phyloP scores from a whole-genome alignment of 768 basidiomycete species.

The Pholiota conissans region DNA sequence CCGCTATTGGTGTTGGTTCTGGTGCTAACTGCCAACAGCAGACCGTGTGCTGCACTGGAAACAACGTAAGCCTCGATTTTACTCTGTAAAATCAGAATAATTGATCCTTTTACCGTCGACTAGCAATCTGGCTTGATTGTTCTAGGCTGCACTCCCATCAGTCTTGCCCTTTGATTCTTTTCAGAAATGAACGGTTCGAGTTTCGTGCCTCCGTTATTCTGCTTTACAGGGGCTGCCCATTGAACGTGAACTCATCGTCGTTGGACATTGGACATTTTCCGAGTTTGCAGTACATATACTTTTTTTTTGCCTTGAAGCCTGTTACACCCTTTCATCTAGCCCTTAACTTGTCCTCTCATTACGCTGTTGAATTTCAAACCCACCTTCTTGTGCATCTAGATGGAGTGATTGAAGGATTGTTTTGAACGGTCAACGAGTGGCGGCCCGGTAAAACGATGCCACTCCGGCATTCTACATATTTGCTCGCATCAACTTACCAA shows the following conservation, averaged over 20 bases:
- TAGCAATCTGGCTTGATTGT: conserved; percentile 20
- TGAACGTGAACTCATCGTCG: not conserved
- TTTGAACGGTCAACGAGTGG: too few relatives aligned
- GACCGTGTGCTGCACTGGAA: conserved; percentile 31
- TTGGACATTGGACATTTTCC: not conserved
- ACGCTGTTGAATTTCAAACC: too few relatives aligned
- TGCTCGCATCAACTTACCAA: too few relatives aligned
- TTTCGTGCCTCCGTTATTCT: not conserved
- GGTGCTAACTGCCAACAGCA: conserved; percentile 23
- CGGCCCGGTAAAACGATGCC: too few relatives aligned
- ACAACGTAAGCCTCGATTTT: conserved; percentile 17
- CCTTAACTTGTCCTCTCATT: too few relatives aligned
- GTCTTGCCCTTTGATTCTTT: not conserved
- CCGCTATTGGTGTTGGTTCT: conserved; percentile 14
- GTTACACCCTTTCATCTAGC: too few relatives aligned
- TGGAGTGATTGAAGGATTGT: too few relatives aligned
- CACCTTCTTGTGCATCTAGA: too few relatives aligned
- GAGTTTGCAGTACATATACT: not conserved
- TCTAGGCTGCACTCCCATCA: conserved; percentile 25
- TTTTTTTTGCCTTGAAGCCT: not conserved
- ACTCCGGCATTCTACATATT: too few relatives aligned
- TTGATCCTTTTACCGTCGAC: not conserved
- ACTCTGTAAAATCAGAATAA: not conserved
- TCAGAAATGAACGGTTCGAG: not conserved
- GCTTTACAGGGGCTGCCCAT: not conserved